Evolutionary conservation across 768 basidiomycete species (phyloP), one percentile per base, ranked within the genome.

Genomic region (Flagelloscypha sp.): DNA sequence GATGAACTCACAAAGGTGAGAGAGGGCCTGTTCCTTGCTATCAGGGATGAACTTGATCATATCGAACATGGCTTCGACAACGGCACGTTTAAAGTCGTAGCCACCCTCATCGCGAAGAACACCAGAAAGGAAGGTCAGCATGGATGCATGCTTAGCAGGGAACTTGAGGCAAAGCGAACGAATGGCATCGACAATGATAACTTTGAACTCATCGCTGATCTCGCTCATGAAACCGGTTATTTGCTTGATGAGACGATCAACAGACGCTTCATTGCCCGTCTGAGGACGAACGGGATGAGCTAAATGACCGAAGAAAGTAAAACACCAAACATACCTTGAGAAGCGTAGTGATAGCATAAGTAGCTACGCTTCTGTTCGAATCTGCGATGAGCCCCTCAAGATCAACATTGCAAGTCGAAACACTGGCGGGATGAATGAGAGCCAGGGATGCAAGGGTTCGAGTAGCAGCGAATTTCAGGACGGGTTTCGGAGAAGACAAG

Each of bases 201-300:
- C 93, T 68, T 97, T 98, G 76, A 99, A 99, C 62, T 99, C 95
- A 59, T 99, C 95, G 46, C 89, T 94, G 61, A 99, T 98, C 59
- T 99, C 95, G 38, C 83, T 75, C 93, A 99, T 95, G 69, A 99
- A 99, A 25, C 90, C 84, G 19, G 90, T 86, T 46, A 99, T 99
- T 61, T 98, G 94, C 58, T 97, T 98, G 80, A 99, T 98, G 44
- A 99, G 74, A 33, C 95, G 81, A 61, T 99, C 95, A 24, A 99
- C 95, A 1, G 93, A 98, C 6, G 92, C 92, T 59, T 99, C 95
- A 58, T 97, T 98, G 16, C 95, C 95, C 21, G 95, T 99, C 90
- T 92, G 50, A 1, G 45, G 22, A 32, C 43, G 42, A 27, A 36
- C 28, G 45, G 44, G 20, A 53, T n/a, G 37, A 30, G 40, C 15